phyloP scores from a whole-genome alignment of 352 stramenopile genomes.

The Globisporangium spinosum region DNA sequence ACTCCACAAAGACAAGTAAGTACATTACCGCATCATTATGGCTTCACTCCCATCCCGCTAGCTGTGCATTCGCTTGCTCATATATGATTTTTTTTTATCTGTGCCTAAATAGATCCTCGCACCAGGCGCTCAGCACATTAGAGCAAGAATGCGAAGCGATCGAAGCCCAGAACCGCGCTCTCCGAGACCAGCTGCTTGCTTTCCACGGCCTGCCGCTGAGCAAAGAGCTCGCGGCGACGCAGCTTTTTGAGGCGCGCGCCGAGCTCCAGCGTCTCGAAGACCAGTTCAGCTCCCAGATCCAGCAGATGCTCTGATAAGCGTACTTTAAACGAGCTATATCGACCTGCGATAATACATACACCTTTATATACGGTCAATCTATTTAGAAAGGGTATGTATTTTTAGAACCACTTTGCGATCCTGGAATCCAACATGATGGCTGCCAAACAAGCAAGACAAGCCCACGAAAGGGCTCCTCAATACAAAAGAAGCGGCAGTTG shows the following conservation, averaged over 20 bases:
- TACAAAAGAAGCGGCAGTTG: slow-evolving; percentile 5
- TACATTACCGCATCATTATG: background rate
- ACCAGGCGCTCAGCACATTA: slow-evolving; percentile 27
- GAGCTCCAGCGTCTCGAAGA: slow-evolving; percentile 43
- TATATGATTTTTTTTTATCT: background rate
- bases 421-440: slow-evolving; percentile 2
- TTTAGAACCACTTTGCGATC: background rate
- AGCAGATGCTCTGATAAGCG: slow-evolving; percentile 34
- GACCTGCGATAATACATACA: background rate
- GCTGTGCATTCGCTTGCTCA: no score
- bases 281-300: slow-evolving; percentile 47
- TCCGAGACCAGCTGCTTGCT: slow-evolving; percentile 26
- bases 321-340: background rate
- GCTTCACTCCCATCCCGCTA: no score
- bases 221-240: slow-evolving; percentile 33
- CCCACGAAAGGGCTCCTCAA: slow-evolving; percentile 1
- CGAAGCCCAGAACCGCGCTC: slow-evolving; percentile 27
- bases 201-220: slow-evolving; percentile 39
- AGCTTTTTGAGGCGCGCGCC: slow-evolving; percentile 28
- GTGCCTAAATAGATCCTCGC: slow-evolving; percentile 24
- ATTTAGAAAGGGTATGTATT: background rate
- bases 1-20: slow-evolving; percentile 20
- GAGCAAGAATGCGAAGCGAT: slow-evolving; percentile 32
- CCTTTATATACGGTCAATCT: background rate
- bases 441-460: background rate